These are phyloP conservation scores for Nakazawaea populi DNA, from an alignment of 805 yeast genomes.

Conservation along the genomic window DNA sequence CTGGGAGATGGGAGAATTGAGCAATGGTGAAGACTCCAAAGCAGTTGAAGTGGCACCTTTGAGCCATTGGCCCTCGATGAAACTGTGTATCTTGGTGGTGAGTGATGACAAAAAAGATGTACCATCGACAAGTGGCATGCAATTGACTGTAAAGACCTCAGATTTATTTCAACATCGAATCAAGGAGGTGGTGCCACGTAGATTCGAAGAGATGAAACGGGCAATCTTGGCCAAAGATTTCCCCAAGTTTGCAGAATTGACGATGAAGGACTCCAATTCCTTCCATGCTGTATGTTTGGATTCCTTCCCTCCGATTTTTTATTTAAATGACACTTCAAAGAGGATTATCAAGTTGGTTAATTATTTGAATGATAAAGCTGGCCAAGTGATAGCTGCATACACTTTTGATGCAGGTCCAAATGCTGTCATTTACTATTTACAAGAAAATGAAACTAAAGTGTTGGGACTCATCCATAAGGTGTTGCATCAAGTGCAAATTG, in stretches of 20 bases:
- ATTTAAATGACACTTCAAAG: slow-evolving; percentile 86
- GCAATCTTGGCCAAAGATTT: slow-evolving; percentile 75
- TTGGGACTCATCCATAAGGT: slow-evolving; percentile 62
- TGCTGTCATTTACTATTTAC: slow-evolving; percentile 88
- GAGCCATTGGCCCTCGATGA: slow-evolving; percentile 88
- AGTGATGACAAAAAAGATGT: slow-evolving; percentile 93
- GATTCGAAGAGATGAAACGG: slow-evolving; percentile 77
- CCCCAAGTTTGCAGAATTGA: slow-evolving; percentile 74
- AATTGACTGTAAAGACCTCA: slow-evolving; percentile 84
- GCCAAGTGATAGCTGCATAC: slow-evolving; percentile 81
- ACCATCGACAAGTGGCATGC: slow-evolving; percentile 96
- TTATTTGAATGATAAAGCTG: slow-evolving; percentile 61
- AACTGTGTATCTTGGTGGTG: slow-evolving; percentile 88
- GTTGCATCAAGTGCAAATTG: slow-evolving; percentile 48
- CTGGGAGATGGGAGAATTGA: slow-evolving; percentile 89
- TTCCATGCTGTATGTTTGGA: slow-evolving; percentile 98
- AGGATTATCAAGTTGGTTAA: slow-evolving; percentile 76
- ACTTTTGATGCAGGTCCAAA: slow-evolving; percentile 99
- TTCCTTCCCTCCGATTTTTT: slow-evolving; percentile 92
- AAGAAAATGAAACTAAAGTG: slow-evolving; percentile 65
- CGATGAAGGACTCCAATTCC: slow-evolving; percentile 95
- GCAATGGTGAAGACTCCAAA: slow-evolving; percentile 85
- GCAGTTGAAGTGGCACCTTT: slow-evolving; percentile 89
- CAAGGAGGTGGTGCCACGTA: slow-evolving; percentile 74
- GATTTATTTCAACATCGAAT: slow-evolving; percentile 80